Evolutionary conservation across 2,329 filamentous ascomycete genomes (phyloP), one percentile per base, ranked within the genome.

Genomic region (Camptophora hylomeconis): DNA sequence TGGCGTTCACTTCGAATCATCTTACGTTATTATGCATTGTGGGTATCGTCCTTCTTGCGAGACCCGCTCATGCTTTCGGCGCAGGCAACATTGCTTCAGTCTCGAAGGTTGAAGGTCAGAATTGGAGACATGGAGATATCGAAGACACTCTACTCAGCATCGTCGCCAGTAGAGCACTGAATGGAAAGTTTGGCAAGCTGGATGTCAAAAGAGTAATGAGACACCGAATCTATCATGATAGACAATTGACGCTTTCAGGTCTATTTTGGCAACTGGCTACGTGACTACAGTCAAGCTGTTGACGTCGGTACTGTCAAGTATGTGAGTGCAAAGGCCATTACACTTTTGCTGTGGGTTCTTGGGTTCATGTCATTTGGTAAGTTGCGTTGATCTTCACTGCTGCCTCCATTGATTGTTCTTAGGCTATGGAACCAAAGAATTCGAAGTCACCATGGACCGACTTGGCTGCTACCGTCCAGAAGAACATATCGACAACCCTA

Each of bases 221-320:
- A n/a, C 11, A 17, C 17, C 20, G 19, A 14, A 14, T 9, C 10
- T 14, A 13, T 10, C 32, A 26, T 31, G 5, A 20, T 11, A 12
- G 11, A 15, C 29, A 11, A 14, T 26, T 23, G 5, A 17, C 26
- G 13, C 14, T 17, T 5, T 4, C 73, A 84, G 37, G 80, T 92
- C 39, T 94, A 94, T 62, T 94, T 94, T 60, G 86, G 86, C 40
- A 94, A 93, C 62, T 93, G 86, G 86, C 71, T 93, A 18, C 72
- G 73, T 32, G 86, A 94, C 57, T 94, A 94, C 57, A 89, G 80
- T 30, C 86, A 94, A 56, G 86, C 84, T 37, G 80, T 93, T 45
- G 86, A 94, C 53, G 81, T 93, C 27, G 86, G 83, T 37, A 92
- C 83, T 3, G 72, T 93, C 57, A 93, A 93, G 61, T 72, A 77